Base-by-base conservation (phyloP, 345 rosid species). In the Nephelium lappaceum region DNA sequence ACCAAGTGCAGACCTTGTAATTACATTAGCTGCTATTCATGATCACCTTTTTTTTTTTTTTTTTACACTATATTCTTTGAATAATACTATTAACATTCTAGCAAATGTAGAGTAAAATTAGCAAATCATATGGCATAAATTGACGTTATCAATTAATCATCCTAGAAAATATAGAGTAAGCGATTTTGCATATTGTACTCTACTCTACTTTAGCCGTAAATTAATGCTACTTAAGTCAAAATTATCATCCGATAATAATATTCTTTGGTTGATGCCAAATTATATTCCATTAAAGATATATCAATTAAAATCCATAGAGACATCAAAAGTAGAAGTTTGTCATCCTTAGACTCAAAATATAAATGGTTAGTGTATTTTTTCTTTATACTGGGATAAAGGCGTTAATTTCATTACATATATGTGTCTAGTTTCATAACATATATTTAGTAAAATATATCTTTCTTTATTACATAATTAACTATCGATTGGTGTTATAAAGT, bases 221-320 rank as follows among this genome's bases (percentile, higher is more conserved):
- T 31, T n/a, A 47, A 47, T 64, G 36, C 8, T 38, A 3, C 24
- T 41, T 11, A 51, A 67, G 64, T 76, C 71, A 76, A 66, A 42
- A 51, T 67, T 36, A 66, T 7, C 78, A 76, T 60, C 67, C 16
- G 14, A 47, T 38, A 16, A 38, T 67, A 67, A 41, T 75, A 27
- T 75, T 31, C 55, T 51, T 67, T 4, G 24, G 36, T 4, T 14
- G 72, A 66, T 66, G 51, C 72, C 63, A 49, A 65, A 21, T 31
- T 19, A 11, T 67, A 76, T 76, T 76, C 78, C 49, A 51, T 18
- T 14, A 74, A 11, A 60, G 66, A 64, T 64, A 60, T 36, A 24
- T 64, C 14, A 19, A 18, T 45, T 23, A 41, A 73, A 73, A 58
- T 58, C 53, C 4, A 55, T 9, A 36, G 25, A 31, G 11, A 36